Percentiles rank a stretch among this genome's conserved stretches.
These are phyloP conservation scores for Aspergillus sp. DNA, from an alignment of 2,329 filamentous ascomycete genomes.

Conservation along the genomic window DNA sequence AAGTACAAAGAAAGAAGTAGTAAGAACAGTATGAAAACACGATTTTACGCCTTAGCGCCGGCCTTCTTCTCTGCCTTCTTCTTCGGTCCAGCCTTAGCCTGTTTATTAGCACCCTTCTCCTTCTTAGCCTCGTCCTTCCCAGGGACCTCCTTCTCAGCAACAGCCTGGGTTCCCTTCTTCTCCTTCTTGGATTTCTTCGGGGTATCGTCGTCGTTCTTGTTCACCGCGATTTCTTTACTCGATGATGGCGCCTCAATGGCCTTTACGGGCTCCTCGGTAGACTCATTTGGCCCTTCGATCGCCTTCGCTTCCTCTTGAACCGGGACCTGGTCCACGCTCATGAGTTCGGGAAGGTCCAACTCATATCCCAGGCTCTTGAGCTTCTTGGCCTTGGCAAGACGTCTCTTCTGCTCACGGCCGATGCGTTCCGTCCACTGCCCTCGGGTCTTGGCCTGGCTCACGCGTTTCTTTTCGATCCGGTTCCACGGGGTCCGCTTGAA, in stretches of 20 bases:
- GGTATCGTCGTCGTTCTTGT: slow-evolving; percentile 13
- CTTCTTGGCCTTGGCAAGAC: slow-evolving; percentile 61
- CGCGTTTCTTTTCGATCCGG: slow-evolving; percentile 67
- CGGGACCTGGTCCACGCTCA: slow-evolving; percentile 50
- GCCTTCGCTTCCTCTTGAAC: slow-evolving; percentile 30
- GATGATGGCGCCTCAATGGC: slow-evolving; percentile 22
- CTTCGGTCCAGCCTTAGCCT: slow-evolving; percentile 15
- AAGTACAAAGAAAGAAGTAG: background rate
- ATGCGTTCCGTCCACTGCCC: slow-evolving; percentile 72
- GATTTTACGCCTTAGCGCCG: slow-evolving; percentile 19
- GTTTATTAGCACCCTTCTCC: slow-evolving; percentile 4
- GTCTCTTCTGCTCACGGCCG: slow-evolving; percentile 61
- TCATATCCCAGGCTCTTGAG: slow-evolving; percentile 77
- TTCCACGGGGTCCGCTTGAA: slow-evolving; percentile 86
- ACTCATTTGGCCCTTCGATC: slow-evolving; percentile 24
- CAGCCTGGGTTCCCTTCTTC: slow-evolving; percentile 10
- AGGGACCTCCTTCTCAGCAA: slow-evolving; percentile 7
- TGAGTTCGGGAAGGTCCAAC: slow-evolving; percentile 65
- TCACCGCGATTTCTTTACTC: slow-evolving; percentile 10
- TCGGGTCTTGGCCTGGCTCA: slow-evolving; percentile 65
- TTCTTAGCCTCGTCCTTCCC: slow-evolving; percentile 4
- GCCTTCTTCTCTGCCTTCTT: slow-evolving; percentile 27
- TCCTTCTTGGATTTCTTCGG: slow-evolving; percentile 20
- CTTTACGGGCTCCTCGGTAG: slow-evolving; percentile 16
- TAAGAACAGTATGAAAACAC: background rate